Evolutionary conservation across 306 rosid species (phyloP), one percentile per base, ranked within the genome.

Genomic region (Benincasa hispida): DNA sequence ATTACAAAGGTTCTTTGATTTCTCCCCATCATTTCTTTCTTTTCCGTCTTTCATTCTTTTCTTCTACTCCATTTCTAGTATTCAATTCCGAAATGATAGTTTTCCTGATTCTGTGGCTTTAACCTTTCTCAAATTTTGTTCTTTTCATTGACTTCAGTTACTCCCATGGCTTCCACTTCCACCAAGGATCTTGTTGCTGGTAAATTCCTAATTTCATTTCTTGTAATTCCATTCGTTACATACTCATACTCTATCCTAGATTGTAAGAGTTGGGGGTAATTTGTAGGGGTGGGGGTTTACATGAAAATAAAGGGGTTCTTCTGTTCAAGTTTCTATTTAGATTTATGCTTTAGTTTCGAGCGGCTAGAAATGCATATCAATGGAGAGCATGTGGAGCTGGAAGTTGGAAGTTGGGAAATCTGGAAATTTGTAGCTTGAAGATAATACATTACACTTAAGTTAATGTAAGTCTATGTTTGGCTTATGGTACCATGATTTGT

Each of bases 111-210:
- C 57, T 7, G 6, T 10, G 47, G 24, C 3, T 42, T 27, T 47
- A n/a, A 12, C 51, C 53, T 3, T 66, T 66, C 32, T 66, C 4
- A 25, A 22, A 25, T 47, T 70, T 70, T 70, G 4, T 27, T 50
- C 24, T 47, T 4, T 17, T n/a, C 25, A 70, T 70, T 70, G 17
- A 47, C 13, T 47, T 70, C 58, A 27, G 76, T 47, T 15, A 27
- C 9, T 70, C 17, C 17, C 39, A 70, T 70, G 76, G 76, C 76
- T 70, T 70, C 76, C 58, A 70, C n/a, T n/a, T n/a, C 22, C 22
- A 25, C 58, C 8, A 70, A 70, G 76, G 76, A 70, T 70, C 58
- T 45, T 50, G 76, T 22, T 14, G 76, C 58, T 27, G 76, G 76
- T 70, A 47, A 70, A 35, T 47, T 70, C 15, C 22, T 22, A 68